These are phyloP conservation scores for Hondaea fermentalgiana DNA, from an alignment of 108 stramenopile species.

Conservation along the genomic window DNA sequence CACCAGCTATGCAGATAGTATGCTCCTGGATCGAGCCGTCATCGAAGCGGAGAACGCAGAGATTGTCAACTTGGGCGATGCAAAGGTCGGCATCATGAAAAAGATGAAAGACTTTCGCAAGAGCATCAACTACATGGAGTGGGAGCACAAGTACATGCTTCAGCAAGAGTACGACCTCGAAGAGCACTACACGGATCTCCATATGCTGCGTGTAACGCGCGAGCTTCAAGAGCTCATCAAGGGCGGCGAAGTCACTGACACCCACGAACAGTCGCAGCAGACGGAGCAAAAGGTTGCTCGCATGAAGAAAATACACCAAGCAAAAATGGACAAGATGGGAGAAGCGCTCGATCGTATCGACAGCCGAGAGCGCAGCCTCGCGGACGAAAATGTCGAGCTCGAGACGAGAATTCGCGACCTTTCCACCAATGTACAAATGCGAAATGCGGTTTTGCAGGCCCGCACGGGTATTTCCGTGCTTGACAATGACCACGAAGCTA, in stretches of 20 bases:
- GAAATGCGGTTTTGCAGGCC: not conserved
- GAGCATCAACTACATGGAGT: conserved; percentile 50
- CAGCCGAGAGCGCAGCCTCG: not conserved
- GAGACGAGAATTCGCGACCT: conserved; percentile 25
- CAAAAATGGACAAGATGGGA: not conserved
- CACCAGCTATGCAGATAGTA: conserved; percentile 43
- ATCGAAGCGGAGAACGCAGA: conserved; percentile 42
- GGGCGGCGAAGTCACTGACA: conserved; percentile 31
- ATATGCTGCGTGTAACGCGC: conserved; percentile 55
- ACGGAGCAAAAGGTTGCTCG: conserved; percentile 21
- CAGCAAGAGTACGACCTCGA: conserved; percentile 37
- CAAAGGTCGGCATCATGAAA: conserved; percentile 34
- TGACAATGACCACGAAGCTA: conserved; percentile 15
- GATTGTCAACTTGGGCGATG: conserved; percentile 29
- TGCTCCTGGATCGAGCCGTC: conserved; percentile 37
- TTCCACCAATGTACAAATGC: not conserved
- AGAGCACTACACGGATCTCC: conserved; percentile 53
- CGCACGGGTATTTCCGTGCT: not conserved
- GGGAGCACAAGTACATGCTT: conserved; percentile 43
- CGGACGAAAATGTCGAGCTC: conserved; percentile 24
- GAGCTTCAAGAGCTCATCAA: conserved; percentile 50
- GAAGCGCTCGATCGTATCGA: not conserved
- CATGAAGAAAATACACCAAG: conserved; percentile 26
- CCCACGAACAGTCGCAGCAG: conserved; percentile 16
- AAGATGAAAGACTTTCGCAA: conserved; percentile 51